phyloP scores from a whole-genome alignment of 345 rosid genomes.

The Eucalyptus regnans region DNA sequence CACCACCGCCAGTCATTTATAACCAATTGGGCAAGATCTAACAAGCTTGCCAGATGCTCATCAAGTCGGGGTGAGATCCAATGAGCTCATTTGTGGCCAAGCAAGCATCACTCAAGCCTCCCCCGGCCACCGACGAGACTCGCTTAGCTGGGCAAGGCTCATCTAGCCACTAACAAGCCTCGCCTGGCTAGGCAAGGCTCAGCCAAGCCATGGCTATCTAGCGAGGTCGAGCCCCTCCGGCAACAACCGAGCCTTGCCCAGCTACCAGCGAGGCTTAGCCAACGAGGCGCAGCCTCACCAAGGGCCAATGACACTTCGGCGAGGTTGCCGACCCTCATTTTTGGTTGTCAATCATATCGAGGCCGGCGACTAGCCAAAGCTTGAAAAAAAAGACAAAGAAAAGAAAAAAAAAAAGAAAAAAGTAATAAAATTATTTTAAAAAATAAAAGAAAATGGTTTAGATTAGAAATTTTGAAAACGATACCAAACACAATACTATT shows the following conservation, averaged over 20 bases:
- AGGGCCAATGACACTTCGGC: rapidly evolving
- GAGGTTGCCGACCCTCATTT: rapidly evolving
- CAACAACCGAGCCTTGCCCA: rapidly evolving
- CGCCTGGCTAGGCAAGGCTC: rapidly evolving
- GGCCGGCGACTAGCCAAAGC: rapidly evolving
- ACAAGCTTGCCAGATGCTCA: rapidly evolving
- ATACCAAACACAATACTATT: no score
- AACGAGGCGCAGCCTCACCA: rapidly evolving
- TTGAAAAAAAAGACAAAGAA: no score
- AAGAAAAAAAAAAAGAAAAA: no score
- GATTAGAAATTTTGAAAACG: no score
- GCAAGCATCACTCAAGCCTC: rapidly evolving
- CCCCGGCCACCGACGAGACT: rapidly evolving
- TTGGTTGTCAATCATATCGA: rapidly evolving
- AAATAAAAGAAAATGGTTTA: no score
- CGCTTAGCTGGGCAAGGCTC: rapidly evolving
- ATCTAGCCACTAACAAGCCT: rapidly evolving
- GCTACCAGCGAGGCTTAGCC: rapidly evolving
- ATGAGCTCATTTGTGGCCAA: rapidly evolving
- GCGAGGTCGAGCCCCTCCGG: rapidly evolving
- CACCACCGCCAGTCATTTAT: no score
- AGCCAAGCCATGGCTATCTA: no score
- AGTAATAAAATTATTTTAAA: no score
- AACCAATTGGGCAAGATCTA: rapidly evolving
- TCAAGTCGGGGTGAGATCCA: rapidly evolving